phyloP scores from a whole-genome alignment of 228 moss, liverwort and hornwort genomes.

The Sphagnum fallax region DNA sequence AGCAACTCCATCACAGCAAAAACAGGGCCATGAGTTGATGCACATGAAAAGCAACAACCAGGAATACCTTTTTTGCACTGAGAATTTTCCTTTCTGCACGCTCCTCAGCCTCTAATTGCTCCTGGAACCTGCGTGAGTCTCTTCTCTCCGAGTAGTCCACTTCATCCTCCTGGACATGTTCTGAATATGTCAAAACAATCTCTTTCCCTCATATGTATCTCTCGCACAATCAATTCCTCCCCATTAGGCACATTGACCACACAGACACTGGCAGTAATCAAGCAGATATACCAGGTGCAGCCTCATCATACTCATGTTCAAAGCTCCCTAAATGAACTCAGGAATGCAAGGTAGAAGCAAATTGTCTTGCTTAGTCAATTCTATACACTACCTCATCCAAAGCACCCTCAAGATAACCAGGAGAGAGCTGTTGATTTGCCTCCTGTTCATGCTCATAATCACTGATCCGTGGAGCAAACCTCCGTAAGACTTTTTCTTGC shows the following conservation, averaged over 20 bases:
- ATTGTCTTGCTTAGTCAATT: neutral
- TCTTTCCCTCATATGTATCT: neutral
- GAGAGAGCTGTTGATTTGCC: constrained; percentile 42
- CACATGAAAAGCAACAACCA: constrained; percentile 1
- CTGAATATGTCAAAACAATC: neutral
- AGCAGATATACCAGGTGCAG: neutral
- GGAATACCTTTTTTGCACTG: constrained; percentile 71
- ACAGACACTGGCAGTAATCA: neutral
- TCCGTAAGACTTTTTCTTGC: constrained; percentile 67
- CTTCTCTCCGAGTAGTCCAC: constrained; percentile 44
- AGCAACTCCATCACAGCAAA: no score
- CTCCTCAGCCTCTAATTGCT: constrained; percentile 81
- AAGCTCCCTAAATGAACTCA: no score
- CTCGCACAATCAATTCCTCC: neutral
- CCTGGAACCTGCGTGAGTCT: constrained; percentile 67
- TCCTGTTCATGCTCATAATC: constrained; percentile 68
- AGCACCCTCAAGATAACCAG: constrained; percentile 89
- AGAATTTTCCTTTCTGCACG: constrained; percentile 80
- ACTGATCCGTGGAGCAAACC: constrained; percentile 44
- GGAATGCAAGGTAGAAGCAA: no score
- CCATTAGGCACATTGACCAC: neutral
- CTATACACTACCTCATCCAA: constrained; percentile 69
- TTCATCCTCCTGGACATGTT: constrained; percentile 69
- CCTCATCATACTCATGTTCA: neutral
- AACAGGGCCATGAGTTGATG: no score